Evolutionary conservation across 2,329 filamentous ascomycete genomes (phyloP).

Genomic region (Helotiales sp.): DNA sequence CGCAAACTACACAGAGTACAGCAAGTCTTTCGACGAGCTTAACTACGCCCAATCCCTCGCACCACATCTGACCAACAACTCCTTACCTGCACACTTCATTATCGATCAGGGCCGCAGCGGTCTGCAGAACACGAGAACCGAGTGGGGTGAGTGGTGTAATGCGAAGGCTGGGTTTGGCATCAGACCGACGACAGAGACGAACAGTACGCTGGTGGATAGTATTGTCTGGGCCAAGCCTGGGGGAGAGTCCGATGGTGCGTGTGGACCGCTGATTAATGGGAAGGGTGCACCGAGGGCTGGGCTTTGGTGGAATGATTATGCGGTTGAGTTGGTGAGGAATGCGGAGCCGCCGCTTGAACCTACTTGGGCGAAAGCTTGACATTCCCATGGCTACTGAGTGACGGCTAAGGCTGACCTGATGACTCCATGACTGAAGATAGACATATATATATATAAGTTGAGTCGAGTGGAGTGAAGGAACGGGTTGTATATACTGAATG

Average conservation of each 20-base stretch:
- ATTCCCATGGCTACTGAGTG: background rate
- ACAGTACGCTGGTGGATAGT: constrained; percentile 47
- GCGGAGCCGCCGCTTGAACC: constrained; percentile 40
- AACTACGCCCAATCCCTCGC: constrained; percentile 49
- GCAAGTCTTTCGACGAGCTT: constrained; percentile 48
- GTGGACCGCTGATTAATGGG: constrained; percentile 40
- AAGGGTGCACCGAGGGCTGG: constrained; percentile 48
- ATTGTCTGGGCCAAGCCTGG: constrained; percentile 54
- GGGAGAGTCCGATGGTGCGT: constrained; percentile 51
- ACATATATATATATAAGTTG: background rate
- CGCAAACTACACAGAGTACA: constrained; percentile 50
- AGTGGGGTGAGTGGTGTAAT: constrained; percentile 54
- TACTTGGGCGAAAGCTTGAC: background rate
- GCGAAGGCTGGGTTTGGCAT: constrained; percentile 49
- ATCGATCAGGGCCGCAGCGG: constrained; percentile 52
- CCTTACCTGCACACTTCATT: constrained; percentile 51
- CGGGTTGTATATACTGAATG: background rate
- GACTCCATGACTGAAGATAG: too few species aligned
- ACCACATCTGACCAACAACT: constrained; percentile 46
- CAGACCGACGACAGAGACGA: constrained; percentile 43
- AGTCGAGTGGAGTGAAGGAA: too few species aligned
- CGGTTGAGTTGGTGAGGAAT: constrained; percentile 48
- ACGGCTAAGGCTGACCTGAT: background rate
- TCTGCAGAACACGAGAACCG: constrained; percentile 44
- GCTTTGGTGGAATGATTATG: constrained; percentile 50